Evolutionary conservation across 2,329 filamentous ascomycete species (phyloP), one percentile per base, ranked within the genome.

Genomic region (Cercospora sojina): DNA sequence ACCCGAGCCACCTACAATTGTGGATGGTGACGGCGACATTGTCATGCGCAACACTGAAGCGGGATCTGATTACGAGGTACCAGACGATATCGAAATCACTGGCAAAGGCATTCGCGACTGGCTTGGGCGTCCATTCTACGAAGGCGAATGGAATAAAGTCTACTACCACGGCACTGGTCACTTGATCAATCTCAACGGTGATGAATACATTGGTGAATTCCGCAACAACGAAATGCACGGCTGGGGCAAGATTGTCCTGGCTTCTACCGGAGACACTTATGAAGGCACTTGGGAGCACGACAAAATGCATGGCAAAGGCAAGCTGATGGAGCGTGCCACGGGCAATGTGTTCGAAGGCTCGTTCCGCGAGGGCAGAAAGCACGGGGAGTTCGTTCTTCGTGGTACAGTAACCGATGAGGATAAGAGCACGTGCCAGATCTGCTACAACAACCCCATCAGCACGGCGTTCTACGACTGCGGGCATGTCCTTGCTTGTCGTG

Each of bases 381-480:
- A 85, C 69, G 87, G 87, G 61, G 84, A 86, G 69, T 87, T 87
- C n/a, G 83, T 86, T 41, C 88, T 86, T 64, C 83, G 84, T 69
- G 88, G 86, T 82, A 84, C 86, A 71, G 83, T 86, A 27, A 87
- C 86, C 2, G 86, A 88, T 63, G 86, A 88, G 65, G 85, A 87
- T 68, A 83, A 84, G 75, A 80, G 83, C 55, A 74, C 85, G 5
- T 89, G 87, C 74, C 82, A 85, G 64, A 88, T 89, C 65, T 89
- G 87, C 79, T 89, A 85, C 76, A 83, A 84, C n/a, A 82, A 84
- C 53, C 83, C 83, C 49, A 84, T 86, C 62, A 84, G 87, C 67
- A 84, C 86, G 4, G 81, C 86, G 6, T 88, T 89, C 74, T 86
- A 86, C 70, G 85, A 87, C 69, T 89, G 87, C 69, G 87, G 87